phyloP scores from a whole-genome alignment of 176 grass and related monocot genomes.

The Ensete ventricosum region DNA sequence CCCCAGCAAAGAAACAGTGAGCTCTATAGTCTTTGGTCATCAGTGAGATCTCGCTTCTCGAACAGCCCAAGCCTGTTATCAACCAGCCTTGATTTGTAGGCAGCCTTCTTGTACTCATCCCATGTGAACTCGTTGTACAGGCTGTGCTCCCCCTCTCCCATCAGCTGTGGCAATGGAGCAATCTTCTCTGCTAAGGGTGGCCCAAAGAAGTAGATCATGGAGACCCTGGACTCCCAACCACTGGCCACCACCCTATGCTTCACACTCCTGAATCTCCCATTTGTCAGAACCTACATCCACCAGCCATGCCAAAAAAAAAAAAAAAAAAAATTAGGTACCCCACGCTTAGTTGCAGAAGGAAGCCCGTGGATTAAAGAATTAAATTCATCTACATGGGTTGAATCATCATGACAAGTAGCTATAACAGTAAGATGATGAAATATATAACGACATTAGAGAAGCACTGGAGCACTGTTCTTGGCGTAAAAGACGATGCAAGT shows the following conservation, averaged over 20 bases:
- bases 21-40: neutral
- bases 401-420: too few relatives aligned
- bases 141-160: conserved; percentile 71
- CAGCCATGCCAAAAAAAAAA: too few relatives aligned
- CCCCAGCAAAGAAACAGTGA: neutral
- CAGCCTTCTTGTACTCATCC: conserved; percentile 95
- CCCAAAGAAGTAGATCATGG: conserved; percentile 89
- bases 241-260: conserved; percentile 92
- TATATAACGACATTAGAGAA: too few relatives aligned
- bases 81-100: conserved; percentile 87
- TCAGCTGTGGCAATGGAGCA: conserved; percentile 68
- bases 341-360: too few relatives aligned
- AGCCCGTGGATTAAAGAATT: too few relatives aligned
- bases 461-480: too few relatives aligned
- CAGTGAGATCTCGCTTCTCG: conserved; percentile 23
- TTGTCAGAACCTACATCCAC: conserved; percentile 66
- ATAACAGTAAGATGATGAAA: too few relatives aligned
- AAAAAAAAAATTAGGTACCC: too few relatives aligned
- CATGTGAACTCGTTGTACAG: conserved; percentile 96
- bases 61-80: conserved; percentile 84
- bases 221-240: conserved; percentile 79
- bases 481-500: too few relatives aligned
- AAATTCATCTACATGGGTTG: too few relatives aligned
- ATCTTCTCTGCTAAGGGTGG: conserved; percentile 59
- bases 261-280: conserved; percentile 89